phyloP scores from a whole-genome alignment of 805 yeast genomes.

The Yamadazyma tumulicola region DNA sequence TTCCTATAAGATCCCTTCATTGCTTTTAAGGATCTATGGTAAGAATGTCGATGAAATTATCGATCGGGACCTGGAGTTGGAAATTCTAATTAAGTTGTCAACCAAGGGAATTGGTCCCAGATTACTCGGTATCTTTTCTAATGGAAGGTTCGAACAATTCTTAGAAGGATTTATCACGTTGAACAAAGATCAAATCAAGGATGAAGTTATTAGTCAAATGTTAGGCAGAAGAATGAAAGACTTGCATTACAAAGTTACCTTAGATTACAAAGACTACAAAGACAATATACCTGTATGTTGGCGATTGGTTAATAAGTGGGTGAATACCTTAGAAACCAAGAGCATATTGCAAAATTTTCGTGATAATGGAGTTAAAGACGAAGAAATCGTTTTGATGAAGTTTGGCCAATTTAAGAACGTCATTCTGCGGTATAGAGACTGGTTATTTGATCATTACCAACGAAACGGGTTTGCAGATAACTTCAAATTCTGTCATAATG shows the following conservation, averaged over 20 bases:
- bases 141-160: conserved; percentile 94
- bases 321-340: conserved; percentile 31
- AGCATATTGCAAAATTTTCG: conserved; percentile 36
- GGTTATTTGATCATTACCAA: conserved; percentile 56
- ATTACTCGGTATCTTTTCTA: conserved; percentile 81
- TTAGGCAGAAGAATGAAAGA: conserved; percentile 97
- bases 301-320: conserved; percentile 72
- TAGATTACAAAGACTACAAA: conserved; percentile 53
- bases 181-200: conserved; percentile 68
- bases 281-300: conserved; percentile 64
- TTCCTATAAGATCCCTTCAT: conserved; percentile 45
- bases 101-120: conserved; percentile 82
- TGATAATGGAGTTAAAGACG: conserved; percentile 28
- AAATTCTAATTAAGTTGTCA: conserved; percentile 68
- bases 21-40: conserved; percentile 83
- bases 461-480: conserved; percentile 39
- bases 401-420: conserved; percentile 49
- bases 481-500: conserved; percentile 89
- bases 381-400: conserved; percentile 40
- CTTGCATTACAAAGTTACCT: conserved; percentile 73
- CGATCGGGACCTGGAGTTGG: conserved; percentile 79
- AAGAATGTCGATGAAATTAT: conserved; percentile 81
- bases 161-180: conserved; percentile 79
- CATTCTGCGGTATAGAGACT: conserved; percentile 53
- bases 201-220: conserved; percentile 71